Conservation (phyloP, 2,329 filamentous ascomycete genomes). For the Beauveria caledonica region DNA sequence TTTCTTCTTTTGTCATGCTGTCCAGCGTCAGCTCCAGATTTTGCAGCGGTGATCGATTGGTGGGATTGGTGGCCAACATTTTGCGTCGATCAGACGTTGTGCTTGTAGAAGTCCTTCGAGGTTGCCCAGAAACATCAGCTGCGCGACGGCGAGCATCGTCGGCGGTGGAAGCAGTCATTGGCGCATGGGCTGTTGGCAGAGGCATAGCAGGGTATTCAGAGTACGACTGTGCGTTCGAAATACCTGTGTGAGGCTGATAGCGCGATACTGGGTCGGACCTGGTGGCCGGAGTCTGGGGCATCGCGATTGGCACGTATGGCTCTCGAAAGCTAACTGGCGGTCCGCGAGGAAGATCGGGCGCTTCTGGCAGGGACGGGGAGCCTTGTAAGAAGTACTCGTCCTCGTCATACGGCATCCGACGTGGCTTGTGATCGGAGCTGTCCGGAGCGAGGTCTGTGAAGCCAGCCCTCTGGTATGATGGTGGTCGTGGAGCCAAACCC, state of each 20-base stretch:
- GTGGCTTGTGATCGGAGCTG: conserved; percentile 25
- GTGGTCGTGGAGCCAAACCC: conserved; percentile 50
- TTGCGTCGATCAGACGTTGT: conserved; percentile 38
- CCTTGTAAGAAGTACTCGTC: conserved; percentile 31
- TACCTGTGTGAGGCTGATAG: conserved; percentile 7
- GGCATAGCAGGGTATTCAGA: not conserved
- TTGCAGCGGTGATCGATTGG: conserved; percentile 83
- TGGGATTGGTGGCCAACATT: conserved; percentile 68
- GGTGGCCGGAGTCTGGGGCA: conserved; percentile 5
- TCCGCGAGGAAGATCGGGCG: conserved; percentile 52
- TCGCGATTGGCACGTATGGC: conserved; percentile 25
- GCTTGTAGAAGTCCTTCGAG: conserved; percentile 30
- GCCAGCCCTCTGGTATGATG: conserved; percentile 44
- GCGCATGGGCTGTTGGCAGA: not conserved
- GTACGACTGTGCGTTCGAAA: not conserved
- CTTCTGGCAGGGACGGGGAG: conserved; percentile 37
- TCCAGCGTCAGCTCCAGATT: conserved; percentile 85
- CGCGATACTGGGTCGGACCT: conserved; percentile 12
- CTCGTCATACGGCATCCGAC: conserved; percentile 29
- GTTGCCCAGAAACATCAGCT: conserved; percentile 19
- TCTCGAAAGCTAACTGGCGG: conserved; percentile 51
- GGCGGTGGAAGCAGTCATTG: not conserved
- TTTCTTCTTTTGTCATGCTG: conserved; percentile 93
- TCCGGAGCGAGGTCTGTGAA: conserved; percentile 30
- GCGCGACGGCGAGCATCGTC: not conserved